Evolutionary conservation across 148 eudicot species (phyloP).

Genomic region (Amaranthus cruentus): DNA sequence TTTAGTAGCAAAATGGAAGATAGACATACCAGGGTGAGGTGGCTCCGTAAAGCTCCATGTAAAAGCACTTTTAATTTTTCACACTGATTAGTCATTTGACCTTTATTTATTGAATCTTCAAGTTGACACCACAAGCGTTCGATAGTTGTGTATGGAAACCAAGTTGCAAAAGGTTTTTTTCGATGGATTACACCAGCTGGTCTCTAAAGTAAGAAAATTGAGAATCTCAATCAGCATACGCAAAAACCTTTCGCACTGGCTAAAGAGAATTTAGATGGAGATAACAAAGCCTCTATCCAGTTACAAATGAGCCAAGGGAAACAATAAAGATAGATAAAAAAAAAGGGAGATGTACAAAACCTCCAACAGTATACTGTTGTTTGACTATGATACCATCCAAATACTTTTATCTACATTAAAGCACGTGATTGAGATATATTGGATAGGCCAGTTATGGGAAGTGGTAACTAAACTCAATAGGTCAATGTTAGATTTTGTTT

Average conservation of each 20-base stretch:
- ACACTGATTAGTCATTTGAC: slow-evolving; percentile 77
- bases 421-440: neutral
- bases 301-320: too few species aligned
- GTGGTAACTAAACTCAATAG: neutral
- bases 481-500: neutral
- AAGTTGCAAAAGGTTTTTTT: slow-evolving; percentile 70
- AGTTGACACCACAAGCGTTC: slow-evolving; percentile 87
- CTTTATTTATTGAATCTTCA: slow-evolving; percentile 56
- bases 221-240: neutral
- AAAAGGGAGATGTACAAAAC: too few species aligned
- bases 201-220: slow-evolving; percentile 48
- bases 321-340: too few species aligned
- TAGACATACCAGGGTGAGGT: slow-evolving; percentile 57
- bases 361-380: too few species aligned
- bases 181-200: slow-evolving; percentile 69
- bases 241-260: neutral
- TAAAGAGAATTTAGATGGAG: too few species aligned
- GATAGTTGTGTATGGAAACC: slow-evolving; percentile 89
- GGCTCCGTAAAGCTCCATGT: slow-evolving; percentile 57
- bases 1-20: neutral
- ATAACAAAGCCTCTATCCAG: too few species aligned
- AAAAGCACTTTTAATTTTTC: slow-evolving; percentile 67
- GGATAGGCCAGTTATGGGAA: neutral
- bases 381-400: too few species aligned
- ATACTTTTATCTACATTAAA: too few species aligned